Conservation (phyloP, 768 basidiomycete species). For the Xerocomus potaroensis region DNA sequence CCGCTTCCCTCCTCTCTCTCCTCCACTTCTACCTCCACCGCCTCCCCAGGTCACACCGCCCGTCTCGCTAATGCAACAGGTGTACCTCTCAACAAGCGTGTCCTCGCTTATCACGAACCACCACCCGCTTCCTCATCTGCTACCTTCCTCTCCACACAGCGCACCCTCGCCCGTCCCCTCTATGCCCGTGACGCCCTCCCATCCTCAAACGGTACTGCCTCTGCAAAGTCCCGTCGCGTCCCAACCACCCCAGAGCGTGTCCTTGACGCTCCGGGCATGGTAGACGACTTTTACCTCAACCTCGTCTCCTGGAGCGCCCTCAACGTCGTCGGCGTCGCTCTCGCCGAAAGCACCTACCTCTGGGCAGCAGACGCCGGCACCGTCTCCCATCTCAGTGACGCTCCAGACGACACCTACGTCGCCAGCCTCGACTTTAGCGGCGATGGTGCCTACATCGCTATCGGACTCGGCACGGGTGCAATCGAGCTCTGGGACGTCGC, state of each 20-base stretch:
- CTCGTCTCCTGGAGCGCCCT: constrained; percentile 83
- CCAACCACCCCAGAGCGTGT: constrained; percentile 89
- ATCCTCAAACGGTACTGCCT: constrained; percentile 57
- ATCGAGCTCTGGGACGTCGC: constrained; percentile 97
- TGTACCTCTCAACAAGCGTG: constrained; percentile 71
- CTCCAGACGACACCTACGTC: constrained; percentile 71
- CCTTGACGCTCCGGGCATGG: constrained; percentile 89
- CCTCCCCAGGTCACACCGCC: constrained; percentile 75
- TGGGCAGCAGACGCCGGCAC: constrained; percentile 91
- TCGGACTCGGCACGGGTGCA: constrained; percentile 76
- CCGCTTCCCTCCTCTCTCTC: constrained; percentile 62
- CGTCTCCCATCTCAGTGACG: constrained; percentile 75
- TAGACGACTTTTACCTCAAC: constrained; percentile 97
- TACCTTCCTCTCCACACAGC: constrained; percentile 68
- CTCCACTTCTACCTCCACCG: constrained; percentile 40
- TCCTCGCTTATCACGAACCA: constrained; percentile 84
- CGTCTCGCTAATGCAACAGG: constrained; percentile 74
- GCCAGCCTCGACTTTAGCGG: constrained; percentile 76
- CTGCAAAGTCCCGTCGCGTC: constrained; percentile 76
- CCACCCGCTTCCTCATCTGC: constrained; percentile 79
- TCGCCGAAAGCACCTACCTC: constrained; percentile 83
- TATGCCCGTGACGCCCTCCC: constrained; percentile 65
- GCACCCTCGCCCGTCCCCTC: constrained; percentile 71
- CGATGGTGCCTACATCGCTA: constrained; percentile 75
- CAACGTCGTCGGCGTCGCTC: constrained; percentile 86